Conservation (phyloP, 2,329 filamentous ascomycete species). For the Thielaviopsis populi region DNA sequence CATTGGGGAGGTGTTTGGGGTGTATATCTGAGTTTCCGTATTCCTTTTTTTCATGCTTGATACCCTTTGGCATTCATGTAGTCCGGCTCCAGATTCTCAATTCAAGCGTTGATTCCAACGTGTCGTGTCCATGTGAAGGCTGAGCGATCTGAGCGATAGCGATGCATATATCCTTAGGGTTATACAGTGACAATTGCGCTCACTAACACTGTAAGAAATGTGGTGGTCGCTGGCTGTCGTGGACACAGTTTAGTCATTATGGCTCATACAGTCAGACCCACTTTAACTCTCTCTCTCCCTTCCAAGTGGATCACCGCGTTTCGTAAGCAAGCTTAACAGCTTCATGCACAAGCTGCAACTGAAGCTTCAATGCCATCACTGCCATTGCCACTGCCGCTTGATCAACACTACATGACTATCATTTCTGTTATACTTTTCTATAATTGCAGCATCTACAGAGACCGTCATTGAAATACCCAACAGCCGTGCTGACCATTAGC, state of each 20-base stretch:
- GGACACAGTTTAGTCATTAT: conserved; percentile 4
- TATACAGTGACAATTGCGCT: neutral
- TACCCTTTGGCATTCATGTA: neutral
- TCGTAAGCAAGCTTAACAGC: neutral
- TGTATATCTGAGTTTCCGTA: neutral
- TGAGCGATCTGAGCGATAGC: neutral
- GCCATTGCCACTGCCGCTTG: neutral
- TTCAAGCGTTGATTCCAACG: no score
- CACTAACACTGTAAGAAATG: no score
- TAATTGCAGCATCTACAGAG: neutral
- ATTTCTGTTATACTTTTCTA: neutral
- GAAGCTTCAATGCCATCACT: neutral
- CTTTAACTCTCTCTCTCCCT: neutral
- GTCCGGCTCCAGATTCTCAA: no score
- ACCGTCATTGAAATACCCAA: neutral
- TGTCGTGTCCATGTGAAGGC: no score
- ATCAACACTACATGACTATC: neutral
- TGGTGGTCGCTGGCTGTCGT: neutral
- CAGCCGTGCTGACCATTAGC: neutral
- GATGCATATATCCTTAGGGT: neutral
- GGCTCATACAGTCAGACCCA: conserved; percentile 4
- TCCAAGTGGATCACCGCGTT: neutral
- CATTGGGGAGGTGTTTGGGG: neutral
- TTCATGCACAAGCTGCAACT: neutral
- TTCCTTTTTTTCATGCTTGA: neutral